A percentile compares a stretch with the other conserved stretches of the same genome.
These are phyloP conservation scores for Keqinozyma sinolaborantium DNA, from an alignment of 1,139 yeast genomes.

Conservation along the genomic window DNA sequence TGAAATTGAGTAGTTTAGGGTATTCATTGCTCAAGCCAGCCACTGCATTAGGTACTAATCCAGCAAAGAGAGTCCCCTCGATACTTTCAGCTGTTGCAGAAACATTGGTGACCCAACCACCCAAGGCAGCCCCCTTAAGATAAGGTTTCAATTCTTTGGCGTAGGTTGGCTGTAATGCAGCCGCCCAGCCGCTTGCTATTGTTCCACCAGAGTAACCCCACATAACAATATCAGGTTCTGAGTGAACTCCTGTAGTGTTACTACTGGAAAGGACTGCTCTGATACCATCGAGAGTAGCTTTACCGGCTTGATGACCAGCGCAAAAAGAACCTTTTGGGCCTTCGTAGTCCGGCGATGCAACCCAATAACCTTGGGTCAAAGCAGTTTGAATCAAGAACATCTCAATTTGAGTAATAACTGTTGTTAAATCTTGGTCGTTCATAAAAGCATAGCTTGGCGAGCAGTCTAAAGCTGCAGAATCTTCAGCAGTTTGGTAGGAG, in stretches of 20 bases:
- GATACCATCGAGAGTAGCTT: conserved; percentile 19
- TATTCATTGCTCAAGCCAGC: conserved; percentile 25
- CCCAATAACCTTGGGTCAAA: conserved; percentile 23
- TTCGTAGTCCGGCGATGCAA: conserved; percentile 24
- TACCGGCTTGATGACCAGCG: conserved; percentile 21
- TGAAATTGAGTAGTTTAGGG: conserved; percentile 12
- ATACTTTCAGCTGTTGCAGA: conserved; percentile 19
- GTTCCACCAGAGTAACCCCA: conserved; percentile 32
- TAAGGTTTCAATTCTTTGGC: conserved; percentile 27
- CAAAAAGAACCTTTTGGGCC: conserved; percentile 17
- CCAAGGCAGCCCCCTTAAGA: conserved; percentile 28
- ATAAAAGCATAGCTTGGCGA: conserved; percentile 13
- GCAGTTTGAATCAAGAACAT: conserved; percentile 16
- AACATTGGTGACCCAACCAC: conserved; percentile 28
- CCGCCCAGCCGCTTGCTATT: conserved; percentile 26
- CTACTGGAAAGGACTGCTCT: conserved; percentile 16
- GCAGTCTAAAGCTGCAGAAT: conserved; percentile 11
- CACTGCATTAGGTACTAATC: conserved; percentile 23
- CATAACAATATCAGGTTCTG: conserved; percentile 16
- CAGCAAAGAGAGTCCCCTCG: conserved; percentile 24
- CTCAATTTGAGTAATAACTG: conserved; percentile 15
- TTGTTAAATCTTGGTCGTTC: conserved; percentile 9
- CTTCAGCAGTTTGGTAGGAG: conserved; percentile 11
- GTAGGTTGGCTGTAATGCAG: conserved; percentile 25
- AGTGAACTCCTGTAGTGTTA: conserved; percentile 16